Evolutionary conservation across 179 eudicot species (phyloP).

Genomic region (Camellia oleifera): DNA sequence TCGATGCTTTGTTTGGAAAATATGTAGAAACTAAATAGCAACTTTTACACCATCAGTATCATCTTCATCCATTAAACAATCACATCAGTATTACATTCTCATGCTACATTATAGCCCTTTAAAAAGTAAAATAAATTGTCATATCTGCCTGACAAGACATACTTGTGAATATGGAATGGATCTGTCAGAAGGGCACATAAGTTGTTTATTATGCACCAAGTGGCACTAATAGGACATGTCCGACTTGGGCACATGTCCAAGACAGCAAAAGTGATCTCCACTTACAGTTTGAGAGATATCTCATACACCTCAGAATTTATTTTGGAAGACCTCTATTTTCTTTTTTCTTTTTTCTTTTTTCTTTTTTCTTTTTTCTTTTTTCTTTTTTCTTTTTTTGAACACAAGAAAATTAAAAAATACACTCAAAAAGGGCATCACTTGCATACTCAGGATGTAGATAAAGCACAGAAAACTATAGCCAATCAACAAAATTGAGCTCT

Average conservation of each 20-base stretch:
- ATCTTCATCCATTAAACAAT: slow-evolving; percentile 1
- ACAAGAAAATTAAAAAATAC: too few relatives aligned
- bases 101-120: background rate
- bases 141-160: background rate
- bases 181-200: background rate
- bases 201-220: background rate
- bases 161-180: background rate
- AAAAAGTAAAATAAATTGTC: too few relatives aligned
- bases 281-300: too few relatives aligned
- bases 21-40: background rate
- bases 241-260: background rate
- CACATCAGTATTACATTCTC: background rate
- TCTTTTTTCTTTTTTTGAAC: too few relatives aligned
- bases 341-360: too few relatives aligned
- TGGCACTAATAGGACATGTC: background rate
- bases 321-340: too few relatives aligned
- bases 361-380: too few relatives aligned
- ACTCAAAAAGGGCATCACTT: too few relatives aligned
- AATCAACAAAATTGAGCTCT: background rate
- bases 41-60: background rate
- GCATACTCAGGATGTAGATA: background rate
- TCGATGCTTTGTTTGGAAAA: background rate
- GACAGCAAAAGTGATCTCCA: background rate
- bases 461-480: background rate
- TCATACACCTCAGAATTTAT: too few relatives aligned